phyloP scores from a whole-genome alignment of 352 stramenopile species.

The Globisporangium orthogonon region DNA sequence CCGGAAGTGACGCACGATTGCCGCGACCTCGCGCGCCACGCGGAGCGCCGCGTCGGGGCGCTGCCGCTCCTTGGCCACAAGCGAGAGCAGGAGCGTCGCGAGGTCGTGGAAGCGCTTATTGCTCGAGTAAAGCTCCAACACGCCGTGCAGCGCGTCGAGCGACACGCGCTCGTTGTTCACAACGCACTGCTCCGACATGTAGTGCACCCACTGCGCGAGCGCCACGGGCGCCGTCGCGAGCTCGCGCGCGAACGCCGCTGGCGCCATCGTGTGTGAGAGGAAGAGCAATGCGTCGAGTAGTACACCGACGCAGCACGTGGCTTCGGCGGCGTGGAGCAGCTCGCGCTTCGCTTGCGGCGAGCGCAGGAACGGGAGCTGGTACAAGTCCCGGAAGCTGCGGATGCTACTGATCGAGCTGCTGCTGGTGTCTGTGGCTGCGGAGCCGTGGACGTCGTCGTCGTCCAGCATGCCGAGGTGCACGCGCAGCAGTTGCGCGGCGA shows the following conservation, averaged over 20 bases:
- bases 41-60: conserved; percentile 24
- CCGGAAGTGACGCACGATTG: conserved; percentile 39
- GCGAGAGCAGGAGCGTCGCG: conserved; percentile 42
- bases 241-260: conserved; percentile 38
- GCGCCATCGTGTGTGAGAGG: conserved; percentile 70
- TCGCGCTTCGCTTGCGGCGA: conserved; percentile 35
- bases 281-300: conserved; percentile 73
- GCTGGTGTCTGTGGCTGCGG: neutral
- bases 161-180: conserved; percentile 41
- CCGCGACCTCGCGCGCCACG: conserved; percentile 43
- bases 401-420: conserved; percentile 1
- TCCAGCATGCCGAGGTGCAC: conserved; percentile 73
- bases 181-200: conserved; percentile 50
- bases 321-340: conserved; percentile 42
- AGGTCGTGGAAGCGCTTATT: conserved; percentile 44
- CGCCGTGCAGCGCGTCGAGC: conserved; percentile 30
- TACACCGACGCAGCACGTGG: conserved; percentile 42
- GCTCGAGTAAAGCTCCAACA: conserved; percentile 41
- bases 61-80: conserved; percentile 36
- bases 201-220: conserved; percentile 63
- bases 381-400: conserved; percentile 51
- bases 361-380: conserved; percentile 28
- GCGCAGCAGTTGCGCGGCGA: conserved; percentile 74
- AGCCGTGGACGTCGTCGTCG: neutral
- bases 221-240: conserved; percentile 28